Evolutionary conservation across 208 protist genomes (phyloP).

Genomic region (Wallacemonas sp.): DNA sequence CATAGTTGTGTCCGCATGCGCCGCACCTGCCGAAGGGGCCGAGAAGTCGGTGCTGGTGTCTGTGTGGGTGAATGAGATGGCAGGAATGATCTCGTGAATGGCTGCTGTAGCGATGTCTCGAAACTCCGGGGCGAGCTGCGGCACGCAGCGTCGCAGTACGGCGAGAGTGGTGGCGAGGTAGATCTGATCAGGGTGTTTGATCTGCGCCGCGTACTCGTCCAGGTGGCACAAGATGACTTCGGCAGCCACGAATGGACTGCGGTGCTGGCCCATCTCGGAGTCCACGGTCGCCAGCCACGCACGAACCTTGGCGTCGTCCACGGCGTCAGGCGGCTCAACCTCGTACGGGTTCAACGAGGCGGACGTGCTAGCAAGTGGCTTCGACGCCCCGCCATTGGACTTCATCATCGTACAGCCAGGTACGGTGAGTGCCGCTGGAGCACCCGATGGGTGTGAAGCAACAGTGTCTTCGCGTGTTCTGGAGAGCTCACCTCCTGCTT

Average conservation of each 20-base stretch:
- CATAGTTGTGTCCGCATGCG: not conserved
- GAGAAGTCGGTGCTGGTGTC: not conserved
- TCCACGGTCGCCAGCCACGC: conserved; percentile 66
- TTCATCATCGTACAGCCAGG: conserved; percentile 2
- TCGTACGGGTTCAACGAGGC: conserved; percentile 78
- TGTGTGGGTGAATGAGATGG: conserved; percentile 66
- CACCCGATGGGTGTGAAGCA: too few species aligned
- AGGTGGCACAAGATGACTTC: conserved; percentile 72
- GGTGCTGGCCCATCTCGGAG: conserved; percentile 48
- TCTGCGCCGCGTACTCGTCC: conserved; percentile 28
- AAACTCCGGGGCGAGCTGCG: conserved; percentile 35
- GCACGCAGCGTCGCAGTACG: conserved; percentile 66
- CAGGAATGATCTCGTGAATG: conserved; percentile 75
- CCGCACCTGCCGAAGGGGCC: not conserved
- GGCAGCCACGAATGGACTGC: conserved; percentile 83
- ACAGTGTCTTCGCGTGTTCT: too few species aligned
- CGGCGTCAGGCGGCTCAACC: conserved; percentile 38
- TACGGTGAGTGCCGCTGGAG: not conserved
- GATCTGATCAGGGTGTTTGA: conserved; percentile 49
- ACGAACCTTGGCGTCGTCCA: conserved; percentile 35
- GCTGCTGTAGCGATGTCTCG: conserved; percentile 50
- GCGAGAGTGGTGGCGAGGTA: conserved; percentile 69
- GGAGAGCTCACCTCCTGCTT: too few species aligned
- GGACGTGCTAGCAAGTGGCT: conserved; percentile 22
- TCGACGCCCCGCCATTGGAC: not conserved